These are phyloP conservation scores for Gyromitra esculenta DNA, from an alignment of 2,329 filamentous ascomycete genomes.

Conservation along the genomic window DNA sequence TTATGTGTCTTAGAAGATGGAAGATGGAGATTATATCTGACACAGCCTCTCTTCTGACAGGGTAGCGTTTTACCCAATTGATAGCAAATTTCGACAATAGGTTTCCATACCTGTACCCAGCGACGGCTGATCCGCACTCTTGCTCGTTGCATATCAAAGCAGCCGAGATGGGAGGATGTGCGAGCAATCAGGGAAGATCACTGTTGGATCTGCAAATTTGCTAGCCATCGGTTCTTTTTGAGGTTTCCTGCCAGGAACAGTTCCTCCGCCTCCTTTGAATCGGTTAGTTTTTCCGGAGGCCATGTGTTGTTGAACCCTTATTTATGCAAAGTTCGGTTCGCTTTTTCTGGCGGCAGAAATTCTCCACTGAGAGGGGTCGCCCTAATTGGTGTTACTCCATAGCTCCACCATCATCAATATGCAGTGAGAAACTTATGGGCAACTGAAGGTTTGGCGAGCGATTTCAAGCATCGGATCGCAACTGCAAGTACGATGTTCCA, in stretches of 20 bases:
- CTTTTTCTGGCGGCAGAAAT: constrained; percentile 32
- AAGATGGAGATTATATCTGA: constrained; percentile 29
- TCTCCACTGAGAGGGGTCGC: constrained; percentile 7
- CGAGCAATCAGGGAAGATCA: constrained; percentile 30
- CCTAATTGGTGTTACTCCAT: constrained; percentile 20
- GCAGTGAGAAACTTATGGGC: constrained; percentile 5
- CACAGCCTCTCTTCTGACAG: constrained; percentile 43
- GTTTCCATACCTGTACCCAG: constrained; percentile 23
- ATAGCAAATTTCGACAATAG: constrained; percentile 39
- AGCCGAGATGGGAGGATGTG: constrained; percentile 33
- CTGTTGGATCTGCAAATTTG: constrained; percentile 37
- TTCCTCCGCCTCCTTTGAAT: constrained; percentile 8
- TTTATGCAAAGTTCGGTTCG: constrained; percentile 35
- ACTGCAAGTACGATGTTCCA: constrained; percentile 37
- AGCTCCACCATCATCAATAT: constrained; percentile 4
- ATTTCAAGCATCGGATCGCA: constrained; percentile 32
- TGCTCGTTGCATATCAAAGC: constrained; percentile 34
- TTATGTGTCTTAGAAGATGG: constrained; percentile 37
- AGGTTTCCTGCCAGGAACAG: constrained; percentile 34
- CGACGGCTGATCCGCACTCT: constrained; percentile 43
- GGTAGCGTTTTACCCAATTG: constrained; percentile 44
- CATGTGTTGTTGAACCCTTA: constrained; percentile 24
- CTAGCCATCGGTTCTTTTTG: constrained; percentile 37
- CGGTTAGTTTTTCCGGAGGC: constrained; percentile 40
- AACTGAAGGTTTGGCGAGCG: constrained; percentile 31